phyloP scores from a whole-genome alignment of 2,329 filamentous ascomycete genomes.

The Colletotrichum melonis region DNA sequence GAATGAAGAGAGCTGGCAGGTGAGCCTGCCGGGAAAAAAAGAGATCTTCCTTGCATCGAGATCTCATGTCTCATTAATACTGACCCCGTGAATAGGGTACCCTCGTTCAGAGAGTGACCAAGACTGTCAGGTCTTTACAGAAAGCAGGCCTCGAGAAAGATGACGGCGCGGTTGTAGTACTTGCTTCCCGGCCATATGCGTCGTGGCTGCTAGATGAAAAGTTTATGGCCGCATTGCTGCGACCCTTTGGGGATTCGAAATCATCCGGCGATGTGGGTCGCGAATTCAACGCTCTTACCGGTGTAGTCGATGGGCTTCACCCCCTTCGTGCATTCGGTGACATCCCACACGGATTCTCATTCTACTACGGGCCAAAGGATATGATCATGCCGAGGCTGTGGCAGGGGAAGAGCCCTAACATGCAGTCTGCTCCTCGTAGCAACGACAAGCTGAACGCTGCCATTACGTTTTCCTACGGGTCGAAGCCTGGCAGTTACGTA shows the following conservation, averaged over 20 bases:
- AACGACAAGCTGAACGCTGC: slow-evolving; percentile 25
- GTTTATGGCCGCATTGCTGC: slow-evolving; percentile 48
- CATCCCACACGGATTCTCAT: slow-evolving; percentile 59
- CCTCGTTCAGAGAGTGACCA: not conserved
- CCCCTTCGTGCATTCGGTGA: slow-evolving; percentile 45
- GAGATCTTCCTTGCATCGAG: not conserved
- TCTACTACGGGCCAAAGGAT: slow-evolving; percentile 57
- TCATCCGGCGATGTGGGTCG: not conserved
- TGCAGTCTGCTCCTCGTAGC: not conserved
- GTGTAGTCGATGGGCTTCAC: slow-evolving; percentile 66
- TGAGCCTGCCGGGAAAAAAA: not conserved
- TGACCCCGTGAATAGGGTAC: not conserved
- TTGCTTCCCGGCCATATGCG: slow-evolving; percentile 62
- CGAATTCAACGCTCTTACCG: slow-evolving; percentile 61
- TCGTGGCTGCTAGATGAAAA: slow-evolving; percentile 57
- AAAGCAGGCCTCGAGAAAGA: slow-evolving; percentile 31
- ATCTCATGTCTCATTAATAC: not conserved
- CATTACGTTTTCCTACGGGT: slow-evolving; percentile 11
- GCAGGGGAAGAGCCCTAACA: slow-evolving; percentile 36
- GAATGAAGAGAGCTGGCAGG: slow-evolving; percentile 5
- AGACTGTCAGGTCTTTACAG: not conserved
- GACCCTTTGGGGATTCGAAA: slow-evolving; percentile 25
- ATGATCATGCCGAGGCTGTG: slow-evolving; percentile 60
- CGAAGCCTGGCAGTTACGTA: slow-evolving; percentile 36
- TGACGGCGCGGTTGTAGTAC: slow-evolving; percentile 59